Evolutionary conservation across 306 rosid species (phyloP).

Genomic region (Lathyrus sativus): DNA sequence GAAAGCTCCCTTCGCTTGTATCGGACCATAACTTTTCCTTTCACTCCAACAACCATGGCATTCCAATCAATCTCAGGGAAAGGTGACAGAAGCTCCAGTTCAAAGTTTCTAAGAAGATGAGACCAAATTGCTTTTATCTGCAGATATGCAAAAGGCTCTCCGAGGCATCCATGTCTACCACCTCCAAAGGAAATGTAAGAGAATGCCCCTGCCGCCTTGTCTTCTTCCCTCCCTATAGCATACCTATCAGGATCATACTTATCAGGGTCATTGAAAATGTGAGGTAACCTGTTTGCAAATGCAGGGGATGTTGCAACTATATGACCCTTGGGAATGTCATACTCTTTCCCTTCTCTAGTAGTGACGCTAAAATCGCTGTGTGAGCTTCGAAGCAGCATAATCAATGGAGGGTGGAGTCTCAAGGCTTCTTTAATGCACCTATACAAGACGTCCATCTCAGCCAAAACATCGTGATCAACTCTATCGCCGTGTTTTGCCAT

Average conservation of each 20-base stretch:
- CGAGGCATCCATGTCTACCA: constrained; percentile 96
- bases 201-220: constrained; percentile 86
- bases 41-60: constrained; percentile 99
- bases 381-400: constrained; percentile 85
- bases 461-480: constrained; percentile 88
- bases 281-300: constrained; percentile 80
- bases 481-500: constrained; percentile 70
- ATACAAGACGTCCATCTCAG: constrained; percentile 90
- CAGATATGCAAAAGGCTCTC: constrained; percentile 95
- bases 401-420: constrained; percentile 94
- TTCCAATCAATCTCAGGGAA: constrained; percentile 97
- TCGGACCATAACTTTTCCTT: constrained; percentile 91
- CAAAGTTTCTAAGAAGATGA: constrained; percentile 92
- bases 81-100: constrained; percentile 79
- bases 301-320: constrained; percentile 96
- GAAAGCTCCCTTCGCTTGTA: constrained; percentile 78
- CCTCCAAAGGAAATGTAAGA: constrained; percentile 96
- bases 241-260: constrained; percentile 79
- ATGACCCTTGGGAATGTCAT: constrained; percentile 92
- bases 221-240: constrained; percentile 82
- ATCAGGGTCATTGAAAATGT: constrained; percentile 76
- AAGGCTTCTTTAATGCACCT: constrained; percentile 91
- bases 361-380: constrained; percentile 76
- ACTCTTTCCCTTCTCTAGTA: constrained; percentile 77
- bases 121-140: constrained; percentile 96